phyloP scores from a whole-genome alignment of 371 early-diverging fungal species.

The Mortierella sp. region DNA sequence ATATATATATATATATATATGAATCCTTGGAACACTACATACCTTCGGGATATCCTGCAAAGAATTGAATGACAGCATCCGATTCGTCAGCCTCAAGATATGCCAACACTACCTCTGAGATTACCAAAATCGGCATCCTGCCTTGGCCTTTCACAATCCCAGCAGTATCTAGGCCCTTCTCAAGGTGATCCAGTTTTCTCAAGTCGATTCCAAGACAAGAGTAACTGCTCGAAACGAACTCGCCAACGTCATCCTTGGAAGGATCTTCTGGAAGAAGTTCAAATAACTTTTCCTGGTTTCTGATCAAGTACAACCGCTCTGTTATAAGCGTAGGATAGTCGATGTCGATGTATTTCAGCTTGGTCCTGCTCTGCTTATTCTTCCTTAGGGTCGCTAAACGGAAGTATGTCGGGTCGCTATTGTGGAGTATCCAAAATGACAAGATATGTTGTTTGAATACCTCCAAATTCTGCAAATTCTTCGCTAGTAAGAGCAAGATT shows the following conservation, averaged over 20 bases:
- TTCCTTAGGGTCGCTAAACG: constrained; percentile 28
- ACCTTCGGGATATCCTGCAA: constrained; percentile 47
- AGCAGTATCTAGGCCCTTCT: constrained; percentile 24
- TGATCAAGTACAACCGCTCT: constrained; percentile 49
- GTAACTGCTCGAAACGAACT: constrained; percentile 41
- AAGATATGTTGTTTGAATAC: constrained; percentile 1
- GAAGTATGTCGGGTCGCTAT: constrained; percentile 52
- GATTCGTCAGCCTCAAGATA: constrained; percentile 49
- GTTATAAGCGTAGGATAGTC: constrained; percentile 48
- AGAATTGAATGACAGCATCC: constrained; percentile 42
- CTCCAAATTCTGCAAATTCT: not conserved
- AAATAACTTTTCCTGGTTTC: constrained; percentile 29
- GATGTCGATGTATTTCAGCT: constrained; percentile 44
- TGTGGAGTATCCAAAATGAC: not conserved
- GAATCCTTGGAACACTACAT: not conserved
- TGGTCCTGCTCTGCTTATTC: constrained; percentile 24
- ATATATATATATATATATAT: not conserved
- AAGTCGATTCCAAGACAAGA: constrained; percentile 52
- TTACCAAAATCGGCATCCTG: constrained; percentile 41
- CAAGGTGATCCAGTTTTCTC: constrained; percentile 25
- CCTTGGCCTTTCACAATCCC: constrained; percentile 15
- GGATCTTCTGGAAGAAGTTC: constrained; percentile 43
- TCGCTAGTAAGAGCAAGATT: not conserved
- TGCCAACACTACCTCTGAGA: constrained; percentile 51
- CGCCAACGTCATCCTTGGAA: constrained; percentile 33